Evolutionary conservation across 2,329 filamentous ascomycete genomes (phyloP).

Genomic region (Didymella segeticola): DNA sequence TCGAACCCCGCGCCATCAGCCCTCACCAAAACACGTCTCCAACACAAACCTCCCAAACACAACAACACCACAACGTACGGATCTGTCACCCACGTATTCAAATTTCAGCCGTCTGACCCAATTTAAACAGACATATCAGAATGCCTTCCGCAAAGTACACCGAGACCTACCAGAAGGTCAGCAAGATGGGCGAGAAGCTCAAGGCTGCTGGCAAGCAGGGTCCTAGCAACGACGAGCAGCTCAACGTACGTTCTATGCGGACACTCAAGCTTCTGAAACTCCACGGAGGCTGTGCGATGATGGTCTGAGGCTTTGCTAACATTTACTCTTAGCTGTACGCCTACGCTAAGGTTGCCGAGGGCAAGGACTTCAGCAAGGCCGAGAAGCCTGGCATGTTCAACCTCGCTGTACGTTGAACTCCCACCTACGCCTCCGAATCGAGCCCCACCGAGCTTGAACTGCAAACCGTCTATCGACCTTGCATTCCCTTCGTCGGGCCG

Average conservation of each 20-base stretch:
- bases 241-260: slow-evolving; percentile 56
- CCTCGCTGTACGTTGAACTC: slow-evolving; percentile 62
- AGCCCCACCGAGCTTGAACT: background rate
- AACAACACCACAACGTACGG: slow-evolving; percentile 3
- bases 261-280: background rate
- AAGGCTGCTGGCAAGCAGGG: slow-evolving; percentile 34
- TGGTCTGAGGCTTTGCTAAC: slow-evolving; percentile 3
- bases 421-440: background rate
- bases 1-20: slow-evolving; percentile 13
- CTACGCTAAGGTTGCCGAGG: slow-evolving; percentile 54
- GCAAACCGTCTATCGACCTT: too few species aligned
- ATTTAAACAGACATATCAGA: slow-evolving; percentile 7
- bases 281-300: background rate
- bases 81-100: background rate
- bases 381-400: slow-evolving; percentile 72
- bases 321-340: slow-evolving; percentile 56
- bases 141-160: slow-evolving; percentile 43
- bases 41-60: slow-evolving; percentile 5
- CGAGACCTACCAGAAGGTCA: slow-evolving; percentile 41
- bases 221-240: slow-evolving; percentile 48
- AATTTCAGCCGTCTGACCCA: background rate
- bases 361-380: slow-evolving; percentile 49
- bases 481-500: background rate
- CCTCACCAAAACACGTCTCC: slow-evolving; percentile 18
- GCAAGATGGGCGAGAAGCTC: slow-evolving; percentile 41